Evolutionary conservation across 768 basidiomycete genomes (phyloP), one percentile per base, ranked within the genome.

Genomic region (Pholiota conissans): DNA sequence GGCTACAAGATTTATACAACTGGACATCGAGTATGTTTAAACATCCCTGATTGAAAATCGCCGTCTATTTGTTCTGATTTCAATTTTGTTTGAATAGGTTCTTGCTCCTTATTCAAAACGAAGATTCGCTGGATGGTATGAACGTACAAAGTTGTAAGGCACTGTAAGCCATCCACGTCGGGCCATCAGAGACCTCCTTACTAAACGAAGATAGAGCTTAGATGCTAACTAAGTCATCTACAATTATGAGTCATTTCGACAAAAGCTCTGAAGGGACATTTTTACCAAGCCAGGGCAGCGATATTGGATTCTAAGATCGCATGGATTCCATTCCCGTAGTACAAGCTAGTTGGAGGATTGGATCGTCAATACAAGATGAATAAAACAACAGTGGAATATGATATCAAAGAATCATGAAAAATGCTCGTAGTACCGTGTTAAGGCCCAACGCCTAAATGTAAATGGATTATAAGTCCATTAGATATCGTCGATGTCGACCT

Each of bases 401-500:
- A 57, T 52, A 58, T 58, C 58, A 64, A 53, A 53, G 57, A 60
- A 58, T 49, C 48, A 47, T 53, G 55, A 57, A 61, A 63, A 57
- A 65, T 61, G 61, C 52, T 61, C 53, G 46, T 61, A 56, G 57
- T 59, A 52, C 52, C 54, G 42, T 64, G 35, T 55, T 35, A 54
- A 49, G 57, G 57, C 61, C 20, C 40, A 52, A 54, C 37, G 50
- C 51, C 58, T 50, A 48, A 50, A 57, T n/a, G 57, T 62, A 54
- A 54, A 62, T 45, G 42, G 42, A 45, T 45, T 45, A 22, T 55
- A 52, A 58, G 56, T 52, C 47, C 56, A 56, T 79, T 82, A 93
- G 74, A 94, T 92, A 69, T 93, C 92, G 69, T 94, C 91, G 73
- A 93, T 91, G 73, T 94, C 91, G 65, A 94, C 81, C 66, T 93